A percentile compares a stretch with the other conserved stretches of the same genome.
Evolutionary conservation across 208 protist genomes (phyloP).

Genomic region (Crithidia bombi): DNA sequence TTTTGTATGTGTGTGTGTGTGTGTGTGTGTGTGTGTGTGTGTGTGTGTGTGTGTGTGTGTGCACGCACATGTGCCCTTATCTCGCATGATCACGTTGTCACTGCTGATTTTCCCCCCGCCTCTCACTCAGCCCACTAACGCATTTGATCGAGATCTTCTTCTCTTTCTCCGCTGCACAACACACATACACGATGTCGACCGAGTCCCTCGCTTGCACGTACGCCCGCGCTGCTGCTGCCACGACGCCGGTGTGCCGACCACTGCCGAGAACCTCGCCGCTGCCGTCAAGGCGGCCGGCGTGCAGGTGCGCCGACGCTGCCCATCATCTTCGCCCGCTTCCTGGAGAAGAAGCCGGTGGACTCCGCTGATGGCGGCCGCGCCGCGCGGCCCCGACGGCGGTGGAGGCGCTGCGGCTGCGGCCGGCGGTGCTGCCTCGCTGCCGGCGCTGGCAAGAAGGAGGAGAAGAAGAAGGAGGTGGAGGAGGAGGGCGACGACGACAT

Average conservation of each 20-base stretch:
- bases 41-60: not conserved
- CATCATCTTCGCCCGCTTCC: conserved; percentile 84
- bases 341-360: conserved; percentile 83
- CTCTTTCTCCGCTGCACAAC: not conserved
- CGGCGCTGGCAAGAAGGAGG: conserved; percentile 46
- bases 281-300: conserved; percentile 76
- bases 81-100: not conserved
- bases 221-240: conserved; percentile 72
- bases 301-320: conserved; percentile 71
- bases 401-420: conserved; percentile 43
- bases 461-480: conserved; percentile 61
- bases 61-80: too few species aligned
- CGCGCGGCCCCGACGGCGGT: conserved; percentile 44
- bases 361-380: conserved; percentile 62
- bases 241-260: conserved; percentile 74
- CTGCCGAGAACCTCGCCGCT: conserved; percentile 74
- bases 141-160: conserved; percentile 5
- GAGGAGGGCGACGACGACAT: conserved; percentile 91
- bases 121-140: not conserved
- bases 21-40: not conserved
- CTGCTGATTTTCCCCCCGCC: not conserved
- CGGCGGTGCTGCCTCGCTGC: conserved; percentile 55
- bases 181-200: conserved; percentile 37
- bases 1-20: not conserved
- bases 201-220: conserved; percentile 89